phyloP scores from a whole-genome alignment of 164 flowering plant species.

The Chloranthus sessilifolius region DNA sequence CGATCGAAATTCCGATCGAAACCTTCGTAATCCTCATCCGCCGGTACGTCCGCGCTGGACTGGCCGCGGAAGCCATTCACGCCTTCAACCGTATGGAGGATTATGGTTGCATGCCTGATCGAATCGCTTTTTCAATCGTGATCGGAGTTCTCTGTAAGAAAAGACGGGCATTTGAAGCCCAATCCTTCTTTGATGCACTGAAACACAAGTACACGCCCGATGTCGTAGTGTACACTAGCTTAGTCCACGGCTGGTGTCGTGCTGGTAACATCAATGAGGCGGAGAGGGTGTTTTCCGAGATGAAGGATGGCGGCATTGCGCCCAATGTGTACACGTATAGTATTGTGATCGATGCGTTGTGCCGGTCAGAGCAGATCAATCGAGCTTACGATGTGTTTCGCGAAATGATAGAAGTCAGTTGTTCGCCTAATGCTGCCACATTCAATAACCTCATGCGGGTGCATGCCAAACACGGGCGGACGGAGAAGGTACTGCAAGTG shows the following conservation, averaged over 20 bases:
- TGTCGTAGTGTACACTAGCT: slow-evolving; percentile 72
- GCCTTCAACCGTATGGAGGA: slow-evolving; percentile 88
- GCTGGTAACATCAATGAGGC: slow-evolving; percentile 69
- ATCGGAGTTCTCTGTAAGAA: slow-evolving; percentile 60
- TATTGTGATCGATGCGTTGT: slow-evolving; percentile 75
- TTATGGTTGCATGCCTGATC: slow-evolving; percentile 63
- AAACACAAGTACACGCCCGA: slow-evolving; percentile 71
- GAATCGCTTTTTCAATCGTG: slow-evolving; percentile 49
- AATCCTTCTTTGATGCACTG: slow-evolving; percentile 64
- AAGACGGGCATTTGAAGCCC: slow-evolving; percentile 76
- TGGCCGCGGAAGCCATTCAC: slow-evolving; percentile 80
- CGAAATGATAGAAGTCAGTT: slow-evolving; percentile 78
- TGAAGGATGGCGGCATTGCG: slow-evolving; percentile 61
- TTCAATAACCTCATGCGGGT: slow-evolving; percentile 83
- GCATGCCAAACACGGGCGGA: slow-evolving; percentile 78
- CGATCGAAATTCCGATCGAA: slow-evolving; percentile 37
- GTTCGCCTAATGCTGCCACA: slow-evolving; percentile 64
- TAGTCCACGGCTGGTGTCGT: slow-evolving; percentile 89
- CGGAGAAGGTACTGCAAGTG: slow-evolving; percentile 80
- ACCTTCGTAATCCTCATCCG: slow-evolving; percentile 60
- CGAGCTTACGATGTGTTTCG: slow-evolving; percentile 84
- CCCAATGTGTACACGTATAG: slow-evolving; percentile 88
- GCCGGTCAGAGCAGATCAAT: slow-evolving; percentile 73
- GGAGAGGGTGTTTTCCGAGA: slow-evolving; percentile 72
- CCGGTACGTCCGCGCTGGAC: slow-evolving; percentile 76